Base-by-base conservation (phyloP, 805 yeast species). In the Metschnikowia bowlesiae region DNA sequence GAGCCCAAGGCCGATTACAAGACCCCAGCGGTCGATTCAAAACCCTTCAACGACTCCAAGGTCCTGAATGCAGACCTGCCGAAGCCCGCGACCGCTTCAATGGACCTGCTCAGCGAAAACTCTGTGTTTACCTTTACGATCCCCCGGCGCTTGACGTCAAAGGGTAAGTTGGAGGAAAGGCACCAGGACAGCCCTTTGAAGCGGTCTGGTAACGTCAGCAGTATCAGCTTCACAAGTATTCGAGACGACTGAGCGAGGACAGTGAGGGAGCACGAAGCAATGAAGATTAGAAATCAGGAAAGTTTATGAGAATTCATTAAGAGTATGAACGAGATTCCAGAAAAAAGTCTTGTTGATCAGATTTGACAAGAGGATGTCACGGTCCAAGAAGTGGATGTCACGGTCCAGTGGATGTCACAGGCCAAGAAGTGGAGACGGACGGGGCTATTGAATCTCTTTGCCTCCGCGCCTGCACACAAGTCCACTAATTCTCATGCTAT, bases 141-240 rank as follows among this genome's bases (percentile, higher is more conserved):
- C n/a, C 28, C 40, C 36, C 22, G 22, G 34, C 39, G 33, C 13
- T 8, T 16, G n/a, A 16, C 11, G n/a, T 33, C 29, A 7, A 44
- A 16, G 16, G 2, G 32, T 2, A 44, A 36, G 13, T 36, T 11
- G 8, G 41, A 35, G 11, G 41, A 44, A 3, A 16, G 18, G 6
- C 22, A 18, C n/a, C 29, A 44, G 29, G 53, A 51, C 6, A 40
- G 14, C 18, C 51, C 40, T 9, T 38, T 26, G 10, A 29, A 22
- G 36, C 39, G 49, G 14, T 32, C 50, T 9, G 44, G 40, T 6
- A 53, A 54, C n/a, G 55, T 56, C 29, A 47, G 53, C 38, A 55
- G 58, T 34, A 56, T 56, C 39, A 56, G 59, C 36, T 56, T 56
- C 35, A 56, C 58, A 6, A 34, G 60, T 8, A 53, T 56, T 11